These are phyloP conservation scores for Fusarium sp. DNA, from an alignment of 2,329 filamentous ascomycete genomes.

Conservation along the genomic window DNA sequence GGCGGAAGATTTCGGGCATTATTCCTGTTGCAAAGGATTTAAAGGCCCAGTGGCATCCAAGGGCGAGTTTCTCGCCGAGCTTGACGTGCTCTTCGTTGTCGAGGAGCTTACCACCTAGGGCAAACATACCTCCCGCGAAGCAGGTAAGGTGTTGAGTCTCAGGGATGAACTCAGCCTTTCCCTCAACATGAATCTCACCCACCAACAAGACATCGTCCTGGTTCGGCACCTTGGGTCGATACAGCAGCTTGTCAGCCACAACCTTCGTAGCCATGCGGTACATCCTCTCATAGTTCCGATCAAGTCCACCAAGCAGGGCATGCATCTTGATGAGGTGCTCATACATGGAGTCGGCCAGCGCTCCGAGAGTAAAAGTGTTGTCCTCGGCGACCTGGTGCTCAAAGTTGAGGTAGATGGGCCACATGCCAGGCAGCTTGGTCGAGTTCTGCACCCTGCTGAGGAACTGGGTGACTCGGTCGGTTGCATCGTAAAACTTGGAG, in stretches of 20 bases:
- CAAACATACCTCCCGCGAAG: conserved; percentile 77
- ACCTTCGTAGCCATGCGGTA: conserved; percentile 74
- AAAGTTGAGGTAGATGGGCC: conserved; percentile 75
- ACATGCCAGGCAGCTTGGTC: conserved; percentile 81
- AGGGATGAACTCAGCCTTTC: conserved; percentile 40
- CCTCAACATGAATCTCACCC: conserved; percentile 46
- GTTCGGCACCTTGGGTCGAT: conserved; percentile 74
- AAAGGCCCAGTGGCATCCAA: conserved; percentile 70
- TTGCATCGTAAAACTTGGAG: conserved; percentile 80
- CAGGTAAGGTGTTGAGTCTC: conserved; percentile 70
- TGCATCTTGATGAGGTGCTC: conserved; percentile 74
- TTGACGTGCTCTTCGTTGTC: conserved; percentile 59
- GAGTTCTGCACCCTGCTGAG: conserved; percentile 76
- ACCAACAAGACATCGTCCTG: conserved; percentile 69
- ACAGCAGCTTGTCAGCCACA: conserved; percentile 73
- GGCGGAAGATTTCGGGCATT: conserved; percentile 67
- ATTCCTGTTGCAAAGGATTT: conserved; percentile 64
- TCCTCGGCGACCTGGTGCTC: conserved; percentile 64
- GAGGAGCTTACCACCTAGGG: conserved; percentile 71
- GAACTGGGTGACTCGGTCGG: conserved; percentile 77
- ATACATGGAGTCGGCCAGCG: conserved; percentile 68
- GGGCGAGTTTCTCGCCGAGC: conserved; percentile 61
- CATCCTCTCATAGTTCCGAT: conserved; percentile 71
- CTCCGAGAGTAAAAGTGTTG: conserved; percentile 64
- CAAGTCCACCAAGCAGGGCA: conserved; percentile 73